Evolutionary conservation across 75 land plant species (phyloP), one percentile per base, ranked within the genome.

Genomic region (Picea sitchensis): DNA sequence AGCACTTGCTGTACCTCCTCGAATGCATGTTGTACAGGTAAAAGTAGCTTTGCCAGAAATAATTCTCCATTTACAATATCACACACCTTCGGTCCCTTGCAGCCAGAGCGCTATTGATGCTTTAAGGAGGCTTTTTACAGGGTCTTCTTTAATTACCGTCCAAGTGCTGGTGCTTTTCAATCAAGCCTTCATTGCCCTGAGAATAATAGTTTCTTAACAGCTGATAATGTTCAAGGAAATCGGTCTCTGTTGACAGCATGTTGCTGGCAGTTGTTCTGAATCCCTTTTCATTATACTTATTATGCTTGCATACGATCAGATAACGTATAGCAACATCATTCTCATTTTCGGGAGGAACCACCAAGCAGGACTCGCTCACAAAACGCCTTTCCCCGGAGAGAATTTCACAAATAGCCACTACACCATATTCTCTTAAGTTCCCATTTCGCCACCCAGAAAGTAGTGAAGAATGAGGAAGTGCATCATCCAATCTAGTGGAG

Each of bases 381-480:
- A 4, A 54, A 75, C 0, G 12, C 2, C 17, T 61, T 58, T 38
- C 21, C 38, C 73, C 81, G 11, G 65, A 63, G 56, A 83, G 58
- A n/a, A 85, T 79, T 26, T 82, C 87, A 59, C 84, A 82, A 65
- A 85, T 83, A 17, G 84, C 85, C 14, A 79, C 17, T 57, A 84
- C 86, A 31, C 23, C 58, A 65, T 44, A 83, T 2, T 72, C 84
- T n/a, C 65, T 3, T 15, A 65, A 75, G 2, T 17, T 21, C 30
- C 86, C 84, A 58, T 77, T 58, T 8, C 2, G 64, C 76, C 73
- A 47, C 15, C 73, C 76, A 4, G 14, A 30, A 0, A 6, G 6
- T 0, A 57, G 14, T 2, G 31, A 36, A 3, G 77, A 84, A 68
- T 85, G 79, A 20, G 26, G 2, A 30, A 58, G 58, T 23, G 85